Percentiles rank a stretch among this genome's conserved stretches.
Conservation (phyloP, 768 basidiomycete genomes). For the Terana coerulea region DNA sequence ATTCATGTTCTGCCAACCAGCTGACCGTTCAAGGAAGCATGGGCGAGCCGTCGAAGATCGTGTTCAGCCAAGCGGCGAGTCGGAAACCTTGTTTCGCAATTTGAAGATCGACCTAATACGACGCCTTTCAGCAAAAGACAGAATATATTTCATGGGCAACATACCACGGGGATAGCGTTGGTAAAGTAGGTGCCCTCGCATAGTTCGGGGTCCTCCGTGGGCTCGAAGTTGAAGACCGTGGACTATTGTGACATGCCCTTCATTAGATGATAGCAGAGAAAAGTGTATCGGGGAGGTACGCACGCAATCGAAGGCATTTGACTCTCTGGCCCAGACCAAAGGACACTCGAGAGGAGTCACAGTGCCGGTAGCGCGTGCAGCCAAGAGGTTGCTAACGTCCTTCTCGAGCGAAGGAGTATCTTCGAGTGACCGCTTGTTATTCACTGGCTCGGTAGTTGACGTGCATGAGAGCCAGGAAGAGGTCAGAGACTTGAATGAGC, state of each 20-base stretch:
- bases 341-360: constrained; percentile 25
- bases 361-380: not conserved
- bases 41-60: constrained; percentile 19
- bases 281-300: not conserved
- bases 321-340: constrained; percentile 25
- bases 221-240: constrained; percentile 22
- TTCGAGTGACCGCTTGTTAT: constrained; percentile 23
- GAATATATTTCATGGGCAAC: constrained; percentile 8
- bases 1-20: no score
- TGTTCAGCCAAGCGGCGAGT: constrained; percentile 22
- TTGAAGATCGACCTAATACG: constrained; percentile 24
- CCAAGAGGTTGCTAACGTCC: constrained; percentile 26
- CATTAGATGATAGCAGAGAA: not conserved
- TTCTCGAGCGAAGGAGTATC: constrained; percentile 28
- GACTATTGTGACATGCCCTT: constrained; percentile 12
- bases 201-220: constrained; percentile 20
- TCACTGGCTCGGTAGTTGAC: constrained; percentile 20
- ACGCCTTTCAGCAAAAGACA: not conserved
- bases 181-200: constrained; percentile 22
- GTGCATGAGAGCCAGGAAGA: constrained; percentile 26
- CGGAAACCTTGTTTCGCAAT: constrained; percentile 27
- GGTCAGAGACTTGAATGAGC: constrained; percentile 21
- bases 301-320: constrained; percentile 27
- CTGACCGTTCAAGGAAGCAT: constrained; percentile 6
- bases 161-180: constrained; percentile 22